These are phyloP conservation scores for Mortierella sp. DNA, from an alignment of 371 early-diverging fungal genomes.

Conservation along the genomic window DNA sequence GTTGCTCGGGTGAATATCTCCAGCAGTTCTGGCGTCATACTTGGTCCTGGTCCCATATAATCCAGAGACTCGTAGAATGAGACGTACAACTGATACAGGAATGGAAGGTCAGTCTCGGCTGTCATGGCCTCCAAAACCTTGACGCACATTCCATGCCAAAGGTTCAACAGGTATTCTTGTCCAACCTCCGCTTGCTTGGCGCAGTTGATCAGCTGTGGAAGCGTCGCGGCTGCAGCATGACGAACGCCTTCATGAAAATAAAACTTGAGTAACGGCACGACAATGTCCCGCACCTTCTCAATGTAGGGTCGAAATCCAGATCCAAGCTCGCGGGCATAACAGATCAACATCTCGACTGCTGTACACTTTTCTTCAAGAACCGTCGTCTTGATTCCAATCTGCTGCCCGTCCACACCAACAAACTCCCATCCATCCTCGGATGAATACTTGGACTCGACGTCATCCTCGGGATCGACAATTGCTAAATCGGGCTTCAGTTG, in stretches of 20 bases:
- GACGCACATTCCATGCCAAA: conserved; percentile 75
- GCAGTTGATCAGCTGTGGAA: conserved; percentile 82
- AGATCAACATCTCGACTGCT: conserved; percentile 96
- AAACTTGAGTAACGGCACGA: conserved; percentile 91
- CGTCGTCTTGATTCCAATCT: conserved; percentile 94
- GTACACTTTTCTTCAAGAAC: conserved; percentile 96
- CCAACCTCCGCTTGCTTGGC: conserved; percentile 65
- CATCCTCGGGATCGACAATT: conserved; percentile 88
- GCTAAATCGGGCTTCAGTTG: conserved; percentile 93
- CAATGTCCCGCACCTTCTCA: conserved; percentile 80
- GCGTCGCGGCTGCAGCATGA: conserved; percentile 83
- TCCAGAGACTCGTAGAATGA: conserved; percentile 82
- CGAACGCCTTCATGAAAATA: conserved; percentile 97
- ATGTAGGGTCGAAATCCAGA: conserved; percentile 90
- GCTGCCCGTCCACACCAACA: conserved; percentile 86
- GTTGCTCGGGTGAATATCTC: conserved; percentile 74
- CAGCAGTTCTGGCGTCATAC: conserved; percentile 71
- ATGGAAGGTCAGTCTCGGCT: conserved; percentile 81
- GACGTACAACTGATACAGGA: conserved; percentile 78
- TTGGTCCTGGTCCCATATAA: conserved; percentile 71
- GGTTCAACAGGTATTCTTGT: conserved; percentile 56
- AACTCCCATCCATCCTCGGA: conserved; percentile 97
- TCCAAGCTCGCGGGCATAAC: conserved; percentile 93
- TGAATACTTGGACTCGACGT: conserved; percentile 84
- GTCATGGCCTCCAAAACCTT: conserved; percentile 76